These are phyloP conservation scores for Cucurbita moschata DNA, from an alignment of 306 rosid species.

Conservation along the genomic window DNA sequence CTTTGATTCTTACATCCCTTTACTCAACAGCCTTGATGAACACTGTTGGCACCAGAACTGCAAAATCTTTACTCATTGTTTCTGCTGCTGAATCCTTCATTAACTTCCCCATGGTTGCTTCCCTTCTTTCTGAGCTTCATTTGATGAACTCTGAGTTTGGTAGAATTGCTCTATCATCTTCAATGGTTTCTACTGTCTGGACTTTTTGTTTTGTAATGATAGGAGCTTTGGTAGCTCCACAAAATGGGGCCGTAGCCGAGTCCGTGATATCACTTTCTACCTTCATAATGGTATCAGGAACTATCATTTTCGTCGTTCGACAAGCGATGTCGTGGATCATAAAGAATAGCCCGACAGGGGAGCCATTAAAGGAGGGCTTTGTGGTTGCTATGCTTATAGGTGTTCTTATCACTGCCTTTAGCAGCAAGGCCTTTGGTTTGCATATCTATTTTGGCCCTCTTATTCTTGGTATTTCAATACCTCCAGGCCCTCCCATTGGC, in stretches of 20 bases:
- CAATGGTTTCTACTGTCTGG: slow-evolving; percentile 4
- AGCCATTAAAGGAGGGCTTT: slow-evolving; percentile 9
- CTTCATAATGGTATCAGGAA: not conserved
- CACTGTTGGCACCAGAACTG: not conserved
- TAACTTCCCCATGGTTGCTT: slow-evolving; percentile 12
- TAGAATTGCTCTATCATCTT: slow-evolving; percentile 13
- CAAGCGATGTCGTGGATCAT: slow-evolving; percentile 8
- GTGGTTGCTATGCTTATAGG: slow-evolving; percentile 1
- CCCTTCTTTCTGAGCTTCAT: slow-evolving; percentile 16
- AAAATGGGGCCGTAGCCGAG: not conserved
- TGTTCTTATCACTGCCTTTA: slow-evolving; percentile 12
- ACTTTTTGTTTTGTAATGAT: not conserved
- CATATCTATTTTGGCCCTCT: slow-evolving; percentile 16
- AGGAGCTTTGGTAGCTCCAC: not conserved
- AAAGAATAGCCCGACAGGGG: not conserved
- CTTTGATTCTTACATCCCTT: not conserved
- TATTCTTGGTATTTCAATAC: slow-evolving; percentile 17
- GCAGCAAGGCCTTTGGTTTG: slow-evolving; percentile 10
- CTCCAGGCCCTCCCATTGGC: slow-evolving; percentile 19
- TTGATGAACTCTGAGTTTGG: slow-evolving; percentile 24
- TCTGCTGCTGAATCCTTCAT: slow-evolving; percentile 1
- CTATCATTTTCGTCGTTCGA: slow-evolving; percentile 5
- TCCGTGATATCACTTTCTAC: not conserved
- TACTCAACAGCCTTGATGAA: not conserved
- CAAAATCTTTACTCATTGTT: not conserved